A percentile compares a stretch with the other conserved stretches of the same genome.
Conservation (phyloP, 139 green algal species). For the Auxenochlorella pyrenoidosa region DNA sequence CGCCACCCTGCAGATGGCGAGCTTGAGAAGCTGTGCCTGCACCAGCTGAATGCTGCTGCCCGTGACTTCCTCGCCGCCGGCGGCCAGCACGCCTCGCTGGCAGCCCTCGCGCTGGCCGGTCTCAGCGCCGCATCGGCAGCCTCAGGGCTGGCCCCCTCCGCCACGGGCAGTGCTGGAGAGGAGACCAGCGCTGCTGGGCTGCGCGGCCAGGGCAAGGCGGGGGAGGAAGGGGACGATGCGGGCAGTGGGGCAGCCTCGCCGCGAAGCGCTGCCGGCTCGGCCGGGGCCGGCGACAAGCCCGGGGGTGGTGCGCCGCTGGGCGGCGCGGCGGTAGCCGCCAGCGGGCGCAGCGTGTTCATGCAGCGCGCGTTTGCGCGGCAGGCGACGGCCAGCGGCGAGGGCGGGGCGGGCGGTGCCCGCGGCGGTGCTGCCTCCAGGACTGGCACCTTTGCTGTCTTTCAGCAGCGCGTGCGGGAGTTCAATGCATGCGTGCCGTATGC, state of each 20-base stretch:
- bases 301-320: neutral
- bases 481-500: slow-evolving; percentile 83
- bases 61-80: slow-evolving; percentile 43
- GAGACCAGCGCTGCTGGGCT: neutral
- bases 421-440: neutral
- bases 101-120: slow-evolving; percentile 31
- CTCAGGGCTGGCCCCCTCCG: neutral
- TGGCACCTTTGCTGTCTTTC: slow-evolving; percentile 41
- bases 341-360: slow-evolving; percentile 27
- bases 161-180: neutral
- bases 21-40: slow-evolving; percentile 69
- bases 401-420: neutral
- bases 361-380: slow-evolving; percentile 31
- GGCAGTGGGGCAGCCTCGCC: neutral
- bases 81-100: slow-evolving; percentile 16
- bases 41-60: slow-evolving; percentile 42
- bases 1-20: slow-evolving; percentile 54
- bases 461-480: slow-evolving; percentile 80
- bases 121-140: neutral
- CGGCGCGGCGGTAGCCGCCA: neutral
- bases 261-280: neutral
- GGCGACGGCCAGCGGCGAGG: neutral
- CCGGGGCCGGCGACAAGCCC: neutral
- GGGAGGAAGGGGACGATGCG: neutral
- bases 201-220: too few species aligned